Evolutionary conservation across 805 yeast species (phyloP), one percentile per base, ranked within the genome.

Genomic region (Yarrowia sp.): DNA sequence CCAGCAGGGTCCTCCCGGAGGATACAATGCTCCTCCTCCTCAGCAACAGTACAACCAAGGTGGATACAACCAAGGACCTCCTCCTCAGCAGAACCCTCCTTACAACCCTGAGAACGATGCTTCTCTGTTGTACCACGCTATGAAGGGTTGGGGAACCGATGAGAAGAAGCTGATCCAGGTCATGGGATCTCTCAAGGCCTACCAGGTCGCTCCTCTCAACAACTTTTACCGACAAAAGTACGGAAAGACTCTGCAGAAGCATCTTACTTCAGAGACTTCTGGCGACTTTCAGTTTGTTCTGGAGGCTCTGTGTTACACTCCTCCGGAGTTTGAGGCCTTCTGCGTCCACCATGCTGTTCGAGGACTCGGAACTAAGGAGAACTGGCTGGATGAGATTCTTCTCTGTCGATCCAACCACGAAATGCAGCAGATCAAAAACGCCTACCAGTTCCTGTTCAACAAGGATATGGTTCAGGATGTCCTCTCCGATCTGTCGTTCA

Each of bases 91-190:
- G 17, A 39, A 55, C 47, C 61, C 61, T 15, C 61, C 61, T 9
- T 69, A 69, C 63, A 61, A 69, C 41, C 71, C 71, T 8, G 22
- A 60, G 4, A 14, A 44, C 36, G 71, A 69, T 43, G 67, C 67
- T 17, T 63, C 68, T 11, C 50, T 64, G 14, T 47, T 69, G 22
- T 65, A 67, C 47, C 48, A 58, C 9, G 71, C 71, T 15, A 69
- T 69, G 10, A 69, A 69, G 36, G 71, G 71, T 33, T 66, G 69
- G 66, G 71, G 71, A 17, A 69, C 71, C 6, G 71, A 69, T 55
- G 71, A 69, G 47, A 61, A 65, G 47, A 61, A 66, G 10, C 50
- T 69, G 28, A 57, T 69, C 61, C 60, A 51, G 48, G 64, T 63
- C 2, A 55, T 69, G 18, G 71, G 68, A 9, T 39, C 41, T 10